Evolutionary conservation across 2,329 filamentous ascomycete species (phyloP), one percentile per base, ranked within the genome.

Genomic region (Nemania bipapillata): DNA sequence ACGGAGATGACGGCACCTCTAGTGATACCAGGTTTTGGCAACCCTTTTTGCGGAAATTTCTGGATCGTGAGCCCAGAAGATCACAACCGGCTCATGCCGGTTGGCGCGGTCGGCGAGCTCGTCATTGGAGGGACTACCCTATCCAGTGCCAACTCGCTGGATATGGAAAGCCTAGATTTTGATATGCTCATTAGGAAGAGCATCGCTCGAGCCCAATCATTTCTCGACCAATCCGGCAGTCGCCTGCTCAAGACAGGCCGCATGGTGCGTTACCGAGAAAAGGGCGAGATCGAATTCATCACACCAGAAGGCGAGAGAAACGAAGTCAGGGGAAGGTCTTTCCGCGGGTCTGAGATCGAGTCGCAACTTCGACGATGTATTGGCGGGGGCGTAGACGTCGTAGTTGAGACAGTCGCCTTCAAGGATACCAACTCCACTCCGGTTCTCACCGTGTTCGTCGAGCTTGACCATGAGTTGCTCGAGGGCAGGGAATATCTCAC

Each of bases 51-150:
- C 2, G 85, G 86, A 3, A 82, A 81, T 9, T 85, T 86, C 56
- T 84, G 85, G 81, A 81, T 87, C 15, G 83, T 87, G n/a, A 85
- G 85, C 56, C 82, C 83, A 0, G 82, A 86, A 3, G 83, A 87
- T 61, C 80, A 81, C 32, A 82, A 82, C 69, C 83, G 81, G 37
- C 80, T 86, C 42, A 82, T 86, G 79, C 86, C 86, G 0, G 77
- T 86, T 12, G 87, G 87, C 1, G 82, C 84, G 0, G 79, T 87
- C 0, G 87, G 87, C 0, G 88, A 91, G 73, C 79, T 91, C 1
- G 82, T 89, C 3, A 85, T 91, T 37, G 87, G 90, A 72, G 87
- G 87, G 0, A 85, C 86, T 0, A 86, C 81, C 0, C 74, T 85
- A 6, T 81, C 81, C 2, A 80, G 82, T 67, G 78, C 81, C 0